Evolutionary conservation across 768 basidiomycete genomes (phyloP), one percentile per base, ranked within the genome.

Genomic region (Plicaturopsis crispa): DNA sequence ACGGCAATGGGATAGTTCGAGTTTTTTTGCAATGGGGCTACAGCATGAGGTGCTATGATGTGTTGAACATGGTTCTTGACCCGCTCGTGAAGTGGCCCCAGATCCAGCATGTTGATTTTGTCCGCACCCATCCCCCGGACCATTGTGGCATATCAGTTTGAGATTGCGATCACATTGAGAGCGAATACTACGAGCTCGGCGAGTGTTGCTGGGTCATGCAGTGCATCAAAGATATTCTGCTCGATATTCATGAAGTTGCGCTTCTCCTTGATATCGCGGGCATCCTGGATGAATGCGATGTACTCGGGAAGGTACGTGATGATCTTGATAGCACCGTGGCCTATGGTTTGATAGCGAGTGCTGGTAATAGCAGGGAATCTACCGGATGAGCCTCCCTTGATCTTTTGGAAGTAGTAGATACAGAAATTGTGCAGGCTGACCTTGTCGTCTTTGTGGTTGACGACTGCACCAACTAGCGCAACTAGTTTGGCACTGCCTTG

Each of bases 181-280:
- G 51, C 44, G 8, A 65, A 43, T 5, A 44, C 46, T 31, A 34
- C 41, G 11, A 60, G 45, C 35, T 59, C 58, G 10, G 48, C 52
- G 6, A 53, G 40, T 14, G 60, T 63, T 2, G 54, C 37, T 2
- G 41, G 26, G 39, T 55, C 48, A 2, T 50, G 33, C 1, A 63
- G 38, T 3, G 42, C 57, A 12, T 43, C 30, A 5, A 17, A 40
- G 4, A 64, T 11, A 39, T 66, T 66, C 4, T 41, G 10, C 44
- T 69, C 65, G 31, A 69, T 54, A 30, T 70, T 50, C 10, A 44
- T 69, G 23, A 57, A 49, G 0, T 13, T 30, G 3, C 41, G 44
- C 0, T 43, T 49, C 4, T 40, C 42, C 41, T 69, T 66, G 26
- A 48, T 53, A 43, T 60, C 48, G 28, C 35, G 39, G 5, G 41